Conservation (phyloP, 176 grass and related monocot genomes). For the Eleusine coracana region DNA sequence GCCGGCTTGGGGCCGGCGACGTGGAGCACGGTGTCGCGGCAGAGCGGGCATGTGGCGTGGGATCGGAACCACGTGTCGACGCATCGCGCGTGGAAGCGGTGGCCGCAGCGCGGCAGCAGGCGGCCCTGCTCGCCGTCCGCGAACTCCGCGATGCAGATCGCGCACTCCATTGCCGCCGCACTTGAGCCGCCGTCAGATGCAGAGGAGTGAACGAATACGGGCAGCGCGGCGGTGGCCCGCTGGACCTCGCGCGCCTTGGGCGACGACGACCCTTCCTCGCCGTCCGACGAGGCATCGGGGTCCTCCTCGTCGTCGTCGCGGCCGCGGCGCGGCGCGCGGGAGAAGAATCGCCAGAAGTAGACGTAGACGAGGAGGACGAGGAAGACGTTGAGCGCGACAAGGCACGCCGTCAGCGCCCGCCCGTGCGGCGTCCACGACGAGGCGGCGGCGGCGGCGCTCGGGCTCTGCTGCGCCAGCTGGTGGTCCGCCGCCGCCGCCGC, state of each 20-base stretch:
- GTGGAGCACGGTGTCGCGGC: slow-evolving; percentile 34
- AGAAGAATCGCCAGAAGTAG: slow-evolving; percentile 52
- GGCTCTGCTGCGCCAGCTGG: neutral
- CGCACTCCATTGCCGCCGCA: slow-evolving; percentile 31
- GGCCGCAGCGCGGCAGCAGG: slow-evolving; percentile 52
- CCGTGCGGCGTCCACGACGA: slow-evolving; percentile 25
- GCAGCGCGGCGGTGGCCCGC: slow-evolving; percentile 35
- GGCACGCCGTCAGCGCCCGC: slow-evolving; percentile 17
- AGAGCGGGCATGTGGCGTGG: slow-evolving; percentile 54
- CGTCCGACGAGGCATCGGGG: neutral
- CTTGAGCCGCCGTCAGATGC: neutral
- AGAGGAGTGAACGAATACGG: slow-evolving; percentile 30
- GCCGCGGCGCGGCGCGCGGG: neutral
- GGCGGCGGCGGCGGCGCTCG: neutral
- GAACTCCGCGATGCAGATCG: slow-evolving; percentile 60
- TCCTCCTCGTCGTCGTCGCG: neutral
- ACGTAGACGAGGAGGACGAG: slow-evolving; percentile 51
- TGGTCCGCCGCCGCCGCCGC: neutral
- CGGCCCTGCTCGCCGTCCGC: slow-evolving; percentile 45
- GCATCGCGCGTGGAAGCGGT: slow-evolving; percentile 54
- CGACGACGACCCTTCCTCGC: slow-evolving; percentile 11
- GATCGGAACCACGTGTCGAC: slow-evolving; percentile 49
- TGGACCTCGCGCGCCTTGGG: slow-evolving; percentile 35
- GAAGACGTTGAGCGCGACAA: slow-evolving; percentile 46
- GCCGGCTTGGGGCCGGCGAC: neutral